Conservation (phyloP, 2,329 filamentous ascomycete species). For the Ceratocystis cacaofunesta region DNA sequence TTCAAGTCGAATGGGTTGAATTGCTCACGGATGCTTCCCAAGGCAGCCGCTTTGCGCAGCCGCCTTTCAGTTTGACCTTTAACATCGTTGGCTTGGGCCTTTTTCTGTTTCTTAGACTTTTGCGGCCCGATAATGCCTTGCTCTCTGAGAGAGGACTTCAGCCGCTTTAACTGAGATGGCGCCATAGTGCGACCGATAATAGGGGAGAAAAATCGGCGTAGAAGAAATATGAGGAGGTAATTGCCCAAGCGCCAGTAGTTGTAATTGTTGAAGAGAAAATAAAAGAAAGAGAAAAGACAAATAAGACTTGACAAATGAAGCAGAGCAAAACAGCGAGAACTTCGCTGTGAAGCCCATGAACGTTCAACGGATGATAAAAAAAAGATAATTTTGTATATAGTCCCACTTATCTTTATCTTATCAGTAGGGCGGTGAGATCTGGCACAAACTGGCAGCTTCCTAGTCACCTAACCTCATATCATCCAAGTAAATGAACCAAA, state of each 20-base stretch:
- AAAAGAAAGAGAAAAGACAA: background rate
- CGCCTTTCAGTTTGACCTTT: constrained; percentile 55
- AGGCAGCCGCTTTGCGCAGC: constrained; percentile 58
- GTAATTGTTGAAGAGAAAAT: background rate
- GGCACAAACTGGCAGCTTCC: constrained; percentile 5
- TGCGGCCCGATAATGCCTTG: constrained; percentile 83
- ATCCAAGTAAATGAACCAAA: background rate
- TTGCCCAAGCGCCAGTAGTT: background rate
- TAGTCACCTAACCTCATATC: background rate
- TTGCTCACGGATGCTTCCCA: constrained; percentile 78
- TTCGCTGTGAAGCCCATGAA: background rate
- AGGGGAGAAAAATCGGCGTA: background rate
- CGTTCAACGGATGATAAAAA: background rate
- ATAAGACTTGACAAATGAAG: background rate
- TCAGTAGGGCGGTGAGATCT: constrained; percentile 15
- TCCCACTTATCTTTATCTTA: constrained; percentile 21
- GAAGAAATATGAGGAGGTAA: background rate
- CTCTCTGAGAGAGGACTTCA: constrained; percentile 80
- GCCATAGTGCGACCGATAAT: constrained; percentile 47
- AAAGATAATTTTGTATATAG: constrained; percentile 20
- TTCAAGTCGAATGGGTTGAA: constrained; percentile 98
- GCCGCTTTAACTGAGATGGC: constrained; percentile 87
- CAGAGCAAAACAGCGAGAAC: background rate
- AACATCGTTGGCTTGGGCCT: constrained; percentile 52
- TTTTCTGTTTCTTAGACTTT: constrained; percentile 89